Base-by-base conservation (phyloP, 768 basidiomycete species). In the Amanita inopinata region DNA sequence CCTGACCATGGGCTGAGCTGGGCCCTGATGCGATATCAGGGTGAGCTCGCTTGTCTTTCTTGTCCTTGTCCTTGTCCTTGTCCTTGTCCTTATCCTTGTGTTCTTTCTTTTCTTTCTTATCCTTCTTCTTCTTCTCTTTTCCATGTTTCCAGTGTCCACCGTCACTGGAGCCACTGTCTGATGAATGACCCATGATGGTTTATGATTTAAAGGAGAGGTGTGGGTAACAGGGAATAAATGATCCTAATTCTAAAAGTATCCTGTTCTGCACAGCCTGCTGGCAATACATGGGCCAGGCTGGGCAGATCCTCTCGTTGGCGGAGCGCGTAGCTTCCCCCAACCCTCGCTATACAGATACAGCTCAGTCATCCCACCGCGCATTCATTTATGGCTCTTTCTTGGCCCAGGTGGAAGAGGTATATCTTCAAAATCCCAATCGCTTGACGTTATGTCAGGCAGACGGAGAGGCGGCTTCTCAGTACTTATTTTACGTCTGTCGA, bases 351-450 rank as follows among this genome's bases (percentile, higher is more conserved):
- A n/a, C n/a, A n/a, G n/a, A n/a, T n/a, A n/a, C n/a, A n/a, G n/a
- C n/a, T n/a, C n/a, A n/a, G n/a, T n/a, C n/a, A n/a, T n/a, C n/a
- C 33, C 18, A 18, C 33, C 33, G 12, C 30, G 30, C 19, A 20
- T 11, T 32, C 23, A 42, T 34, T 18, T 14, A 23, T 33, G 22
- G 8, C 25, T 37, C 36, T 37, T 37, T 17, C 39, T 46, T 5
- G 66, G 66, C 15, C 53, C 61, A 49, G 69, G 69, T 2, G 74
- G 74, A 17, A 73, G 58, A 6, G 62, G 48, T 14, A 76, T 49
- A 15, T 73, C 70, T 50, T 76, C 73, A 38, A 67, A 70, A 27
- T 63, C 70, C 76, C 75, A 78, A 33, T 75, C 74, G 27, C 56
- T 61, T 12, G 74, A 73, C 8, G 59, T 61, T 33, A 77, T 53